Percentiles rank a stretch among this genome's conserved stretches.
These are phyloP conservation scores for Calonectria henricotiae DNA, from an alignment of 2,329 filamentous ascomycete species.

Conservation along the genomic window DNA sequence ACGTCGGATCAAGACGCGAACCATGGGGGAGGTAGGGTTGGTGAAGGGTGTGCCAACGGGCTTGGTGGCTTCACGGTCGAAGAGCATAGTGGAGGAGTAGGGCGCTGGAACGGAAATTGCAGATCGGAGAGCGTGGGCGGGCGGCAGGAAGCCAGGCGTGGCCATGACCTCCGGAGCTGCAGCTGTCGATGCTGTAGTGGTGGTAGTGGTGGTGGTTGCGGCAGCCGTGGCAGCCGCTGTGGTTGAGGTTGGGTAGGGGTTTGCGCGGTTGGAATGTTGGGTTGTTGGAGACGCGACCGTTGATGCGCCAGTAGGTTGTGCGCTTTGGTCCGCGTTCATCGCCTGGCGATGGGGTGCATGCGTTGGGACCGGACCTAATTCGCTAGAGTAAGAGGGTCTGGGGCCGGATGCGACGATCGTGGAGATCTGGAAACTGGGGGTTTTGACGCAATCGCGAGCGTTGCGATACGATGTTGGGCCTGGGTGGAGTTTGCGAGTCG, in stretches of 20 bases:
- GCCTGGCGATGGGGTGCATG: constrained; percentile 53
- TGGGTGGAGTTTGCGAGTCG: constrained; percentile 24
- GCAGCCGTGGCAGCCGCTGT: constrained; percentile 41
- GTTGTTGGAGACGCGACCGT: constrained; percentile 49
- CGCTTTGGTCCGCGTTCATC: constrained; percentile 53
- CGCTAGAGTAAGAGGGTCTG: constrained; percentile 39
- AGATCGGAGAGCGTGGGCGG: constrained; percentile 60
- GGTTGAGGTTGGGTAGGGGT: constrained; percentile 53
- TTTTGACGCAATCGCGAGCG: constrained; percentile 42
- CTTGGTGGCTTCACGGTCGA: constrained; percentile 62
- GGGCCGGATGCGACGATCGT: constrained; percentile 48
- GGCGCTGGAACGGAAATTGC: constrained; percentile 54
- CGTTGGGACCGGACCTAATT: constrained; percentile 47
- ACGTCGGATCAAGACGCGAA: constrained; percentile 68
- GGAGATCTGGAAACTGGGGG: constrained; percentile 40
- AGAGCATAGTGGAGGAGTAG: constrained; percentile 56
- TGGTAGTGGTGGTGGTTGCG: constrained; percentile 21
- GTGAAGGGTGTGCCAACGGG: constrained; percentile 62
- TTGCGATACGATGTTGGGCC: constrained; percentile 40
- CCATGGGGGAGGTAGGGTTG: constrained; percentile 56
- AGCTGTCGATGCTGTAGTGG: constrained; percentile 25
- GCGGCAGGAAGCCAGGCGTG: constrained; percentile 62
- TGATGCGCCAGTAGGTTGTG: constrained; percentile 47
- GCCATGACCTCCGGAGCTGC: constrained; percentile 60
- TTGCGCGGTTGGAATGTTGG: constrained; percentile 54